Percentiles rank a stretch among this genome's conserved stretches.
Evolutionary conservation across 148 eudicot genomes (phyloP).

Genomic region (Vaccinium macrocarpon): DNA sequence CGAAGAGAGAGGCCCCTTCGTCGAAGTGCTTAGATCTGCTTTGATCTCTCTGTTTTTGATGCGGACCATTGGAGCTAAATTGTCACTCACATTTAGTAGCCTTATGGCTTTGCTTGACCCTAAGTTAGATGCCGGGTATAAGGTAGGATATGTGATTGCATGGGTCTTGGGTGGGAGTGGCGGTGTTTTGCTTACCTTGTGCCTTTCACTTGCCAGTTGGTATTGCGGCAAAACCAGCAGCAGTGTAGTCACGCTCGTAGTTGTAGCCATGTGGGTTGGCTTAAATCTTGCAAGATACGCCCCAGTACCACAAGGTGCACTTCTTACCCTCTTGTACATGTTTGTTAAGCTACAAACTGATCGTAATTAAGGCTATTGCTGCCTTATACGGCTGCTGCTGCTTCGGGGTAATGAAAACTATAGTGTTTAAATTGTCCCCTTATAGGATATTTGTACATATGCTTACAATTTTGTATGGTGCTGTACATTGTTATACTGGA

Average conservation of each 20-base stretch:
- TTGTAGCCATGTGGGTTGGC: conserved; percentile 76
- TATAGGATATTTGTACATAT: conserved; percentile 22
- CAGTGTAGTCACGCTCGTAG: conserved; percentile 53
- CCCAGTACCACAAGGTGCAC: conserved; percentile 79
- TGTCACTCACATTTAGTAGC: conserved; percentile 67
- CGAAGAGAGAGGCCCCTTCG: conserved; percentile 60
- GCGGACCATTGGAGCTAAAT: conserved; percentile 59
- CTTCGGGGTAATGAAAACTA: neutral
- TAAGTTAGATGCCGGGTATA: conserved; percentile 73
- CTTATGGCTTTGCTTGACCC: conserved; percentile 61
- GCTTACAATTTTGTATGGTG: conserved; percentile 4
- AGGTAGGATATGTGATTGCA: conserved; percentile 68
- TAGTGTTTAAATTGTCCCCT: neutral
- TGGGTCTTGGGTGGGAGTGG: conserved; percentile 75
- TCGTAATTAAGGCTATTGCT: conserved; percentile 31
- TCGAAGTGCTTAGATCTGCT: conserved; percentile 62
- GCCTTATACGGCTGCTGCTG: conserved; percentile 10
- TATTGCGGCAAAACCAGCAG: conserved; percentile 85
- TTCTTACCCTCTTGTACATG: conserved; percentile 79
- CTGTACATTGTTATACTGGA: neutral
- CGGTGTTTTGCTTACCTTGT: conserved; percentile 70
- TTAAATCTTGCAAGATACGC: conserved; percentile 57
- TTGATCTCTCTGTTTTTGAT: conserved; percentile 64
- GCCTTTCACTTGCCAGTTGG: conserved; percentile 84
- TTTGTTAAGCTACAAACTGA: conserved; percentile 70